Evolutionary conservation across 2,329 filamentous ascomycete genomes (phyloP).

Genomic region (Ploettnerulaceae sp.): DNA sequence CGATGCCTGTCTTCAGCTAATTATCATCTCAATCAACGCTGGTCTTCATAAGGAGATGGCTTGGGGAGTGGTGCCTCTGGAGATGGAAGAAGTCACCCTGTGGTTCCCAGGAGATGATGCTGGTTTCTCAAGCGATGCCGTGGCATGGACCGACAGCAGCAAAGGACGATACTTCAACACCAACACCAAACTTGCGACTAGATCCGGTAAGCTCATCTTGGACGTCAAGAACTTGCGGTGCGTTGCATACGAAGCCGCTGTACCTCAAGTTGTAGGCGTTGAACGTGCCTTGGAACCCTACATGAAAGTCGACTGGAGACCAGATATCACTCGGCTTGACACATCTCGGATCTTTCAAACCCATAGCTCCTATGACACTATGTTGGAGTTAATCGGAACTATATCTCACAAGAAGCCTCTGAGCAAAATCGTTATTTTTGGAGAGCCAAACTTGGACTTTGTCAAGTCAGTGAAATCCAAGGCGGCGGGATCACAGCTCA

Average conservation of each 20-base stretch:
- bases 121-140: neutral
- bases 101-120: neutral
- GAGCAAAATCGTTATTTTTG: too few species aligned
- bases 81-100: conserved; percentile 6
- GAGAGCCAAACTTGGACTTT: too few species aligned
- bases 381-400: too few species aligned
- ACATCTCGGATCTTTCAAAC: neutral
- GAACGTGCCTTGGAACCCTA: neutral
- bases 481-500: too few species aligned
- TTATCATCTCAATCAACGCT: conserved; percentile 4
- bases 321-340: neutral
- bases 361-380: too few species aligned
- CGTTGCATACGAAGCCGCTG: neutral
- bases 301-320: neutral
- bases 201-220: neutral
- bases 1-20: conserved; percentile 10
- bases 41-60: neutral
- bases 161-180: neutral
- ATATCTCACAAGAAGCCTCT: too few species aligned
- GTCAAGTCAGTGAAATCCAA: too few species aligned
- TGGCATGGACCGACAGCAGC: neutral
- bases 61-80: conserved; percentile 4
- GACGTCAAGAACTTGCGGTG: neutral
- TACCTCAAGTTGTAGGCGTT: too few species aligned
- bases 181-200: neutral